These are phyloP conservation scores for Lentinula aciculospora DNA, from an alignment of 768 basidiomycete genomes.

Conservation along the genomic window DNA sequence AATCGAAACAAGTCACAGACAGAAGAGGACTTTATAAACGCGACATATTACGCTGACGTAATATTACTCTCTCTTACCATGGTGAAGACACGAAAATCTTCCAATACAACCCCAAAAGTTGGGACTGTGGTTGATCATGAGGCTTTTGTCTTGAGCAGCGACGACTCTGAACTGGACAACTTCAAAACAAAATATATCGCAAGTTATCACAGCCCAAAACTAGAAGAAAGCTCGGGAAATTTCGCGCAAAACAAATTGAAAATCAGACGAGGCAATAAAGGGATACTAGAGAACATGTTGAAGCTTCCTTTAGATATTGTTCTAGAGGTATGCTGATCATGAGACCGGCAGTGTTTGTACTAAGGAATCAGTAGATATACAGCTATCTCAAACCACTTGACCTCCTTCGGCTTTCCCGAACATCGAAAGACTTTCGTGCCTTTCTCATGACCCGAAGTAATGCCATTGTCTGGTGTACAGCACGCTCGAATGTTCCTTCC, in stretches of 20 bases:
- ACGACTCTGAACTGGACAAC: not conserved
- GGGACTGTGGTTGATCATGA: not conserved
- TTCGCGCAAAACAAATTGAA: not conserved
- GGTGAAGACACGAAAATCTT: not conserved
- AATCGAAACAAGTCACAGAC: too few species aligned
- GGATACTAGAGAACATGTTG: slow-evolving; percentile 2
- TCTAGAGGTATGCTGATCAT: slow-evolving; percentile 6
- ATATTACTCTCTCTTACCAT: not conserved
- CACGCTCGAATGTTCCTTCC: slow-evolving; percentile 25
- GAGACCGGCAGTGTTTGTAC: slow-evolving; percentile 4
- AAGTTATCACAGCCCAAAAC: not conserved
- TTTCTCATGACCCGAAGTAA: slow-evolving; percentile 16
- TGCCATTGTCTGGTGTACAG: slow-evolving; percentile 26
- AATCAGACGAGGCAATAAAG: slow-evolving; percentile 3
- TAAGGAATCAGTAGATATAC: slow-evolving; percentile 24
- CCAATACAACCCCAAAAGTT: not conserved
- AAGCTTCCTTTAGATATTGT: slow-evolving; percentile 9
- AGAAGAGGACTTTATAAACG: too few species aligned
- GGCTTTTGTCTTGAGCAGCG: not conserved
- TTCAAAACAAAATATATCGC: not conserved
- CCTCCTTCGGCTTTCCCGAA: slow-evolving; percentile 32
- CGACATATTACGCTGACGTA: not conserved
- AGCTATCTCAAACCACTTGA: slow-evolving; percentile 27
- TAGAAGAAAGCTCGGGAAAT: not conserved
- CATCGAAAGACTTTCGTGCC: slow-evolving; percentile 24